Conservation (phyloP, 2,329 filamentous ascomycete species). For the Fusarium sp. region DNA sequence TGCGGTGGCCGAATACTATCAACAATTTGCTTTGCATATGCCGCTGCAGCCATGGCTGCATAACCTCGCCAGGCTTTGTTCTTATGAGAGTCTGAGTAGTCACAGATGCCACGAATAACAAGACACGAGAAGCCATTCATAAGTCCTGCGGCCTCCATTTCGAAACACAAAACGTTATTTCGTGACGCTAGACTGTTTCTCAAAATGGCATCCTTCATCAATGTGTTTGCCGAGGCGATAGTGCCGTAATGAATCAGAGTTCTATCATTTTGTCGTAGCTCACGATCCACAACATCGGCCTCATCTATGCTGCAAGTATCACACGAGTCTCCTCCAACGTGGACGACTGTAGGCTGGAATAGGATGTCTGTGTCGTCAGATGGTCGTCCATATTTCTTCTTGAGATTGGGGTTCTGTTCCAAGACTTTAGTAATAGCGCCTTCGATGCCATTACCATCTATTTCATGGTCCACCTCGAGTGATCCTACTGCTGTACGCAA, state of each 20-base stretch:
- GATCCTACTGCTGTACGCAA: slow-evolving; percentile 8
- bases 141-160: slow-evolving; percentile 41
- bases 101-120: not conserved
- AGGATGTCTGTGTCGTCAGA: not conserved
- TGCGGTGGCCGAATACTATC: no score
- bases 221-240: slow-evolving; percentile 29
- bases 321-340: not conserved
- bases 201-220: not conserved
- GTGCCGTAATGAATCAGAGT: slow-evolving; percentile 32
- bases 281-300: rapidly evolving
- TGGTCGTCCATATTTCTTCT: not conserved
- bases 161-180: not conserved
- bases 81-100: not conserved
- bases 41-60: not conserved
- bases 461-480: slow-evolving; percentile 1
- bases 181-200: not conserved
- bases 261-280: rapidly evolving
- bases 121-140: slow-evolving; percentile 32
- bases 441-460: slow-evolving; percentile 18
- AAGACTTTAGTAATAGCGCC: not conserved
- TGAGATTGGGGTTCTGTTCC: not conserved
- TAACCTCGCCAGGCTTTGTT: not conserved
- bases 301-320: not conserved
- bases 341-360: not conserved
- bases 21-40: not conserved